Conservation (phyloP, 1,284 basidiomycete species). For the Athelia sp. region DNA sequence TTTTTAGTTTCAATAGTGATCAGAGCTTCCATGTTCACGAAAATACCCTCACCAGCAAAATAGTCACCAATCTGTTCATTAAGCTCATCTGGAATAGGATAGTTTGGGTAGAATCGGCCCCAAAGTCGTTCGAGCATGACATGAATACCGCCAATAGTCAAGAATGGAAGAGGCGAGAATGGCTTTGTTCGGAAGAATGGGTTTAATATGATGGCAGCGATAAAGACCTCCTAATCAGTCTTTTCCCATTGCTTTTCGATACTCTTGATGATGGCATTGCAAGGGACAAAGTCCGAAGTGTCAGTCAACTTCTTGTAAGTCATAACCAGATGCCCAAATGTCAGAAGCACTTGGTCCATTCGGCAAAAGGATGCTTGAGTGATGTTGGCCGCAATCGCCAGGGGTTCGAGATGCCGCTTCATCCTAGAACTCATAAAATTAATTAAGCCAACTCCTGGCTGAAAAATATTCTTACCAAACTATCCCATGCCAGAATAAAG, state of each 20-base stretch:
- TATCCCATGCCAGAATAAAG: conserved; percentile 22
- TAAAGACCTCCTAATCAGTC: conserved; percentile 36
- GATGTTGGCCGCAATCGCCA: conserved; percentile 34
- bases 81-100: not conserved
- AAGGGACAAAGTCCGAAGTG: conserved; percentile 12
- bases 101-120: not conserved
- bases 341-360: conserved; percentile 32
- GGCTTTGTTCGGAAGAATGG: conserved; percentile 19
- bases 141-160: conserved; percentile 1
- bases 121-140: not conserved
- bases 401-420: conserved; percentile 28
- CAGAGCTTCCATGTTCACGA: not conserved
- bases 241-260: conserved; percentile 35
- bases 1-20: too few relatives aligned
- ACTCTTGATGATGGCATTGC: conserved; percentile 24
- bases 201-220: conserved; percentile 35
- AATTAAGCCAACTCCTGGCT: not conserved
- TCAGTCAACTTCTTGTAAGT: conserved; percentile 13
- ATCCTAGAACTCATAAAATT: conserved; percentile 16
- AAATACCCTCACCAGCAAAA: not conserved
- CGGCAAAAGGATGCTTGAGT: conserved; percentile 27
- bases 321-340: conserved; percentile 25
- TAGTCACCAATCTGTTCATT: not conserved
- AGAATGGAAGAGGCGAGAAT: not conserved
- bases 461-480: conserved; percentile 12